Base-by-base conservation (phyloP, 371 early-diverging fungal species). In the Zopfochytrium polystomum region DNA sequence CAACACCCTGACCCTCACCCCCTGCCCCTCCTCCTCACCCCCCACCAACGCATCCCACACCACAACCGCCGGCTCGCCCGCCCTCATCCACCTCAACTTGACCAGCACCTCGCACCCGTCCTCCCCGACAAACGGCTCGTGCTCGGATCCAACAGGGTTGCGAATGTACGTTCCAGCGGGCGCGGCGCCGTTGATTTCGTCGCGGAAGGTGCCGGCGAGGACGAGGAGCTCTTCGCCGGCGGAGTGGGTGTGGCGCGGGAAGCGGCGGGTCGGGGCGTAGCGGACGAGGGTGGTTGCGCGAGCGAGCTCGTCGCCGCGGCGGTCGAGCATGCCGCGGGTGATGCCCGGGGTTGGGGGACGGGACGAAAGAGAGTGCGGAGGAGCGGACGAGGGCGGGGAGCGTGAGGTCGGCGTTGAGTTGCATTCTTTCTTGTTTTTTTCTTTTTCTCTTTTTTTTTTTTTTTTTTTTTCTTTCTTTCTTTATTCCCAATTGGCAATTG, bases 161-260 rank as follows among this genome's bases (percentile, higher is more conserved):
- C 65, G 46, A 35, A 69, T 43, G 42, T 69, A 69, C n/a, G 65
- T 32, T 27, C 70, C 70, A 4, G 56, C 32, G 30, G 70, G 70
- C 34, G 65, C 65, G n/a, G 18, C 27, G 2, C 62, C 70, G 30
- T 62, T 52, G n/a, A n/a, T n/a, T 20, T 69, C 50, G 43, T 69
- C 70, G 9, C 38, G 48, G 52, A 69, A 69, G 23, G 46, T 50
- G 0, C 70, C 65, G 31, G 65, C 57, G n/a, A 64, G 52, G n/a
- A 69, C 70, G n/a, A 65, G 51, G 55, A 69, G 62, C 63, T 69
- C 70, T 55, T 69, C 70, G 18, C 70, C 70, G 25, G 60, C 62
- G 11, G 29, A 26, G 52, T 69, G 65, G 15, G 57, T 55, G 52
- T 69, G 70, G 20, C 15, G 27, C 2, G 55, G 55, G 33, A 69